Evolutionary conservation across 768 basidiomycete species (phyloP).

Genomic region (Flagelloscypha sp.): DNA sequence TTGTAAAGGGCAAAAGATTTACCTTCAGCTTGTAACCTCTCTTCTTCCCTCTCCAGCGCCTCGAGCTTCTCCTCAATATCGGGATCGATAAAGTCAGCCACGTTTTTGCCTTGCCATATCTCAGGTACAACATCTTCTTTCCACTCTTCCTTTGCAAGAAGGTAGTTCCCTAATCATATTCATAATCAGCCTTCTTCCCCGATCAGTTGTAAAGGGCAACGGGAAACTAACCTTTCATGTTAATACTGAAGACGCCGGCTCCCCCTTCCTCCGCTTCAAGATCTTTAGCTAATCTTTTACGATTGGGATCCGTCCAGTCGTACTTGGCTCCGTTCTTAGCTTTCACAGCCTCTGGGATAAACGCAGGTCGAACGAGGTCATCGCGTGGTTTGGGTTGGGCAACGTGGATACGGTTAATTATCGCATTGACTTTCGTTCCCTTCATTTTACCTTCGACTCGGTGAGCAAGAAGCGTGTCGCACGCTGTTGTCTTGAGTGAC

Average conservation of each 20-base stretch:
- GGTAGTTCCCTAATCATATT: conserved; percentile 91
- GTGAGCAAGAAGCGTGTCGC: conserved; percentile 90
- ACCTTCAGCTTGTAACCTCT: conserved; percentile 89
- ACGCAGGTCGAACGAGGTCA: conserved; percentile 78
- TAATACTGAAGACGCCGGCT: conserved; percentile 86
- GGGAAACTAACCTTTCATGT: conserved; percentile 67
- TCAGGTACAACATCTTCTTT: conserved; percentile 98
- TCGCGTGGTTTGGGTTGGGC: conserved; percentile 87
- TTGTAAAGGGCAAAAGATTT: conserved; percentile 15
- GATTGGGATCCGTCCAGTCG: conserved; percentile 72
- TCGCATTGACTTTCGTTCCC: conserved; percentile 84
- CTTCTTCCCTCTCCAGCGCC: conserved; percentile 94
- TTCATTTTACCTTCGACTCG: conserved; percentile 92
- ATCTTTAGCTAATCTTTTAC: conserved; percentile 67
- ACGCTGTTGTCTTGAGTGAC: conserved; percentile 91
- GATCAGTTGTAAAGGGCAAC: too few species aligned
- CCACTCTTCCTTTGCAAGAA: conserved; percentile 87
- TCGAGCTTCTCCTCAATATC: conserved; percentile 97
- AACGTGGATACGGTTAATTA: conserved; percentile 94
- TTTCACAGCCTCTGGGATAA: conserved; percentile 81
- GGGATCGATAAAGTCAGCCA: conserved; percentile 97
- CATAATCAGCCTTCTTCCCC: too few species aligned
- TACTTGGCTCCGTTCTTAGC: conserved; percentile 69
- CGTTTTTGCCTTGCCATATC: conserved; percentile 96
- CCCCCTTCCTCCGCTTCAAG: conserved; percentile 81